Evolutionary conservation across 2,329 filamentous ascomycete genomes (phyloP).

Genomic region (Sporothrix variecibatus): DNA sequence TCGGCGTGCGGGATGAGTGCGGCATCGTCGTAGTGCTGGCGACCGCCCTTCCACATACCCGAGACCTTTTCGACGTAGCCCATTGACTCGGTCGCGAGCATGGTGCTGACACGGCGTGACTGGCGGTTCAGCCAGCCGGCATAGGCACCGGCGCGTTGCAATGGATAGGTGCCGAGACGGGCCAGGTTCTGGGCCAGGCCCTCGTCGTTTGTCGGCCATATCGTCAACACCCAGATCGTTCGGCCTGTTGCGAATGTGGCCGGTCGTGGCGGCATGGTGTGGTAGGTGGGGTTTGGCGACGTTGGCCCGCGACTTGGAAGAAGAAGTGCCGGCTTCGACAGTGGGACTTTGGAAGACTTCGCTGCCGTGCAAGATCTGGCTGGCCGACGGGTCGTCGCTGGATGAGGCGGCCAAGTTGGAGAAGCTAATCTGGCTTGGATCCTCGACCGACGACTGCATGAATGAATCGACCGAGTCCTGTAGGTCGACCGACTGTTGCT

Average conservation of each 20-base stretch:
- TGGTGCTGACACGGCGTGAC: conserved; percentile 76
- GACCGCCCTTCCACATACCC: conserved; percentile 92
- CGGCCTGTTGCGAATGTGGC: conserved; percentile 36
- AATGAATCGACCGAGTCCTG: conserved; percentile 73
- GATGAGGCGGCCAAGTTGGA: conserved; percentile 70
- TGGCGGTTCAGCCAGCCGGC: conserved; percentile 80
- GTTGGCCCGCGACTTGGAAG: neutral
- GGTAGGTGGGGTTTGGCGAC: conserved; percentile 19
- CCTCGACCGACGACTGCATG: conserved; percentile 67
- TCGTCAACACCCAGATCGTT: conserved; percentile 15
- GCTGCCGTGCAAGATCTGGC: conserved; percentile 84
- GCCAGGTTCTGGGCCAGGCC: conserved; percentile 51
- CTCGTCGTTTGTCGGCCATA: conserved; percentile 41
- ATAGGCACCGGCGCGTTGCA: conserved; percentile 80
- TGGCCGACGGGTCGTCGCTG: conserved; percentile 79
- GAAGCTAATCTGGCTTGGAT: conserved; percentile 59
- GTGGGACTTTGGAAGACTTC: conserved; percentile 85
- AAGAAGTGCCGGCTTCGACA: conserved; percentile 42
- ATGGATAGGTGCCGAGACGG: conserved; percentile 70
- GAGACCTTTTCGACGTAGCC: conserved; percentile 96
- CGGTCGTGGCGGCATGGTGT: conserved; percentile 44
- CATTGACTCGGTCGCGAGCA: conserved; percentile 89
- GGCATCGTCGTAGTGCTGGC: conserved; percentile 78
- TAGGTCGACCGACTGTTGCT: conserved; percentile 47
- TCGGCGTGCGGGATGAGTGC: conserved; percentile 47